phyloP scores from a whole-genome alignment of 2,329 filamentous ascomycete genomes.

The Seiridium cupressi region DNA sequence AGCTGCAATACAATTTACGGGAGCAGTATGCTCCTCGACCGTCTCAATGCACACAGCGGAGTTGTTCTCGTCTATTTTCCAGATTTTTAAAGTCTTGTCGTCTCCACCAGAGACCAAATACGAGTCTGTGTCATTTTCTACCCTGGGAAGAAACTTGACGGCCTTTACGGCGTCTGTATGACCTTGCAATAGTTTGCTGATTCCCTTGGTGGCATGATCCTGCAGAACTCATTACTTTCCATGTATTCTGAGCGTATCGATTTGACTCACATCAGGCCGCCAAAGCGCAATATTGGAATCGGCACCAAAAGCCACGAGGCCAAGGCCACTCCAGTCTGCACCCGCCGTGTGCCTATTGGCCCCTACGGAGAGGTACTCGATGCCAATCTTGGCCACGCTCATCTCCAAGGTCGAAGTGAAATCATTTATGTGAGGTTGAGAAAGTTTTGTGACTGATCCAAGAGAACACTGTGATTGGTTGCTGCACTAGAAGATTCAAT shows the following conservation, averaged over 20 bases:
- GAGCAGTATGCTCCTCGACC: conserved; percentile 65
- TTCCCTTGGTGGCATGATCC: conserved; percentile 48
- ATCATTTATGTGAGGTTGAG: neutral
- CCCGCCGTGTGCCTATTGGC: conserved; percentile 88
- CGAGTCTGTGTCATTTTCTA: conserved; percentile 41
- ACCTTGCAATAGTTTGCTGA: conserved; percentile 67
- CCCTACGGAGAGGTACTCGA: conserved; percentile 68
- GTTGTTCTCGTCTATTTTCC: conserved; percentile 44
- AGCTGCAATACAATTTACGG: conserved; percentile 68
- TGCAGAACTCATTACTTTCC: conserved; percentile 19
- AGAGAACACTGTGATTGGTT: neutral
- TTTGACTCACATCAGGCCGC: conserved; percentile 67
- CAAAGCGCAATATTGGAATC: conserved; percentile 88
- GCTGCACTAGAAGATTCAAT: neutral
- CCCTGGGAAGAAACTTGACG: conserved; percentile 69
- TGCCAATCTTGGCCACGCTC: conserved; percentile 26
- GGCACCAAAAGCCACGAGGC: conserved; percentile 82
- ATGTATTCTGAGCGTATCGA: neutral
- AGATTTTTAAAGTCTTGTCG: conserved; percentile 75
- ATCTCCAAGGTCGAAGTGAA: conserved; percentile 12
- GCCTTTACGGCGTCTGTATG: conserved; percentile 81
- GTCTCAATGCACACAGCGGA: conserved; percentile 48
- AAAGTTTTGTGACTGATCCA: conserved; percentile 5
- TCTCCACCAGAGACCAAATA: conserved; percentile 78
- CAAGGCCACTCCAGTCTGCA: conserved; percentile 79